Evolutionary conservation across 108 stramenopile genomes (phyloP), one percentile per base, ranked within the genome.

Genomic region (Parmales sp.): DNA sequence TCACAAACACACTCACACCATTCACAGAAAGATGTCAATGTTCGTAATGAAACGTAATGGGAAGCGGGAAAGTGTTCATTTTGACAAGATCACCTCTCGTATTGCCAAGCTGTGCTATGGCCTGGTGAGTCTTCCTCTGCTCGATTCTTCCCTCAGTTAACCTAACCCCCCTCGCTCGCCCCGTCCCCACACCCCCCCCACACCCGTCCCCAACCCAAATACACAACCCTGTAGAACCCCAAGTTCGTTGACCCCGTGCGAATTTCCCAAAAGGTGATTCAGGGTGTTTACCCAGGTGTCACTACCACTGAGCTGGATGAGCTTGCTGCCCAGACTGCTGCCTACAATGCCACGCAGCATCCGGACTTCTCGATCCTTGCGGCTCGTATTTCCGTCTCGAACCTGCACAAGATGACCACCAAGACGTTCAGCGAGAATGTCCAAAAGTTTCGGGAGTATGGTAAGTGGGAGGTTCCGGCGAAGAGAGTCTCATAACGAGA

Each of bases 301-400:
- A 92, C 94, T 11, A 98, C 98, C 63, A 60, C 41, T 23, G 97
- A 99, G 76, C 87, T 99, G 29, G 98, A 99, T 75, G 96, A 95
- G 84, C 91, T 99, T 34, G 96, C 96, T 31, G 98, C 98, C 20
- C 93, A 99, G 82, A 98, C 98, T 16, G 94, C 97, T 2, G 97
- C 98, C n/a, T 97, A 95, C 63, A 89, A 94, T 68, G 82, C 93
- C 41, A 97, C 97, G 36, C 93, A 93, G 69, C 98, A 99, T 75
- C 98, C 98, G 25, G 97, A 99, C 76, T 99, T 91, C 66, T 86
- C 91, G 63, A 81, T 92, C 69, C 88, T 99, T 45, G 98, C 98
- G 1, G 98, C 97, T 19, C 87, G 98, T 34, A 96, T 99, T 76
- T 90, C 91, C 20, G 91, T 99, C 1, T 94, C 91, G 39, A 97